phyloP scores from a whole-genome alignment of 352 stramenopile species.

The Phytophthora foliorum region DNA sequence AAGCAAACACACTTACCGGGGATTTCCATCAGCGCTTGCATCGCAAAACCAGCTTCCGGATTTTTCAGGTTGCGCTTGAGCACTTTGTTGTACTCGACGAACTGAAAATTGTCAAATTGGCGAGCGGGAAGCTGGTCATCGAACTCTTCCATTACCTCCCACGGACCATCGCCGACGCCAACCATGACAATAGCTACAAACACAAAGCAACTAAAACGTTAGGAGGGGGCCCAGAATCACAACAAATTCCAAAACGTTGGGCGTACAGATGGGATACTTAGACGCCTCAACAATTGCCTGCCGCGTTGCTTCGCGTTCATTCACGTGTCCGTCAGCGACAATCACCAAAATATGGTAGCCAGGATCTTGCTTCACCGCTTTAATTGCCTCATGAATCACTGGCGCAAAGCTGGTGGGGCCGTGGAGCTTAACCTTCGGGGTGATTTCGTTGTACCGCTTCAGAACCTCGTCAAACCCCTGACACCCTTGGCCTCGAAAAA shows the following conservation, averaged over 20 bases:
- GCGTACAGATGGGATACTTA: constrained; percentile 75
- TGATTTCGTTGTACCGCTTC: constrained; percentile 66
- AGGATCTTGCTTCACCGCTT: constrained; percentile 49
- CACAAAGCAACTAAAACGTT: background rate
- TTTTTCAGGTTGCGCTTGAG: constrained; percentile 72
- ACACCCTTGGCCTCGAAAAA: constrained; percentile 44
- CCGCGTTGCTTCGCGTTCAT: constrained; percentile 62
- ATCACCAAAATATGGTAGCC: constrained; percentile 86
- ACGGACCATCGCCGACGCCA: constrained; percentile 80
- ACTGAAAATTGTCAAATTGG: constrained; percentile 85
- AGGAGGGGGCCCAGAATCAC: background rate
- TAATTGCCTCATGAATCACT: constrained; percentile 70
- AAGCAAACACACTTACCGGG: constrained; percentile 47
- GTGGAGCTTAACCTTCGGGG: constrained; percentile 60
- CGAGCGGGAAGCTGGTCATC: constrained; percentile 69
- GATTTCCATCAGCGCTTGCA: constrained; percentile 83
- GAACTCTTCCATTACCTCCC: constrained; percentile 85
- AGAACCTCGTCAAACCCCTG: constrained; percentile 68
- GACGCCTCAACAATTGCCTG: constrained; percentile 79
- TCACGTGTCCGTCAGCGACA: constrained; percentile 82
- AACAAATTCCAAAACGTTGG: background rate
- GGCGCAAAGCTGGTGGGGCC: constrained; percentile 76
- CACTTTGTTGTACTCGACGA: constrained; percentile 76
- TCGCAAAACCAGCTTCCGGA: constrained; percentile 75
- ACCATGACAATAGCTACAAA: constrained; percentile 56